Base-by-base conservation (phyloP, 768 basidiomycete species). In the Melanogaster broomeanus region DNA sequence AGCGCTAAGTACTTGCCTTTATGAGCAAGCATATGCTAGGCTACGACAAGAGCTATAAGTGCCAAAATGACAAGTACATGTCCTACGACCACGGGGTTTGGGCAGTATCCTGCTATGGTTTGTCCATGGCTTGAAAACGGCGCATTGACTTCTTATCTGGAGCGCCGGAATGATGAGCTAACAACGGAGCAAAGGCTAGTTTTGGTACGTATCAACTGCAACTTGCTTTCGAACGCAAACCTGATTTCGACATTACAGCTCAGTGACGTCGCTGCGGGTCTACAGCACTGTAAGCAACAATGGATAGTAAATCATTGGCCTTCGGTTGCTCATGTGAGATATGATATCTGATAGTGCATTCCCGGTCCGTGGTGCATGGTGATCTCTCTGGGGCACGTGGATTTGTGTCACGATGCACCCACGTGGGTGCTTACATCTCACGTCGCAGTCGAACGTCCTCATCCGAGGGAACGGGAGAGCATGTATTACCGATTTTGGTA, bases 401-500 rank as follows among this genome's bases (percentile, higher is more conserved):
- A n/a, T 19, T 11, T 22, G 0, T 7, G 16, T 52, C n/a, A n/a
- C 9, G 1, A 10, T 4, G n/a, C n/a, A n/a, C n/a, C n/a, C 28
- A 12, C 40, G 25, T 37, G 2, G 9, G 7, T 1, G 13, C 40
- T 45, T 6, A 51, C 24, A 11, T 37, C 38, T 12, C 3, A 21
- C 6, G 1, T 16, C 27, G 4, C 34, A 68, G 77, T 70, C 76
- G 0, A 81, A 81, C 43, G 64, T 81, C 40, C 71, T 81, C 6
- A 68, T 81, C 30, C 63, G 75, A 48, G 65, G 65, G 38, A 62
- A 73, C 16, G 72, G 73, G 21, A 71, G 72, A 27, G 77, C 73
- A 1, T 72, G 72, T 24, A 60, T 81, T 6, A 69, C 71, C 25
- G 78, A 80, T 52, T 79, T 80, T 48, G 78, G 79, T 4, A 56